A percentile compares a stretch with the other conserved stretches of the same genome.
Evolutionary conservation across 345 rosid species (phyloP).

Genomic region (Brassica incana): DNA sequence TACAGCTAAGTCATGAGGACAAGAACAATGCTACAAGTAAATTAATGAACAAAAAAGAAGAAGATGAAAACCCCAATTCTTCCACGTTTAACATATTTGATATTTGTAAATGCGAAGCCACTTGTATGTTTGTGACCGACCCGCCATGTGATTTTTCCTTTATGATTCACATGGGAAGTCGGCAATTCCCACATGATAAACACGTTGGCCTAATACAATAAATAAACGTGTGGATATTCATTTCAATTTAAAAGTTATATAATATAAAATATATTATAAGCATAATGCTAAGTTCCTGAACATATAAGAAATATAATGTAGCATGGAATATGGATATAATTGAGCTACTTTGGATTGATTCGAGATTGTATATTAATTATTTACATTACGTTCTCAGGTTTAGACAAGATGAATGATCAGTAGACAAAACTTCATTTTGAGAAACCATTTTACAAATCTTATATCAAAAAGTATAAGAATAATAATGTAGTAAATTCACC

Average conservation of each 20-base stretch:
- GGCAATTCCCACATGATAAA: slow-evolving; percentile 41
- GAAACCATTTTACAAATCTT: not conserved
- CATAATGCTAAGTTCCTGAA: not conserved
- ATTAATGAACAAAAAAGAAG: not conserved
- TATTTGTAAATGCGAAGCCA: slow-evolving; percentile 6
- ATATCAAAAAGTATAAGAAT: not conserved
- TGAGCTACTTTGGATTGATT: not conserved
- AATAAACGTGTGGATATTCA: not conserved
- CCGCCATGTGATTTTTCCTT: slow-evolving; percentile 51
- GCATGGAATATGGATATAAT: not conserved
- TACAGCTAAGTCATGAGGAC: slow-evolving; percentile 26
- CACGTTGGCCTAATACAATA: slow-evolving; percentile 42
- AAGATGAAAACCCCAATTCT: slow-evolving; percentile 11
- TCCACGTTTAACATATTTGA: slow-evolving; percentile 24
- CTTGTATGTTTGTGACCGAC: slow-evolving; percentile 48
- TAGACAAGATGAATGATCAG: not conserved
- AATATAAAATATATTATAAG: not conserved
- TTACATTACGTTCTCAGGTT: not conserved
- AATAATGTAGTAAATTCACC: not conserved
- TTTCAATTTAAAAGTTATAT: not conserved
- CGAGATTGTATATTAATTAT: not conserved
- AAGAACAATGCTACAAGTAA: slow-evolving; percentile 29
- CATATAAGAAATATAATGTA: not conserved
- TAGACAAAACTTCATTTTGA: not conserved
- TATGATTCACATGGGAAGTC: slow-evolving; percentile 47